A percentile compares a stretch with the other conserved stretches of the same genome.
These are phyloP conservation scores for Elongisporangium prolatum DNA, from an alignment of 352 stramenopile species.

Conservation along the genomic window DNA sequence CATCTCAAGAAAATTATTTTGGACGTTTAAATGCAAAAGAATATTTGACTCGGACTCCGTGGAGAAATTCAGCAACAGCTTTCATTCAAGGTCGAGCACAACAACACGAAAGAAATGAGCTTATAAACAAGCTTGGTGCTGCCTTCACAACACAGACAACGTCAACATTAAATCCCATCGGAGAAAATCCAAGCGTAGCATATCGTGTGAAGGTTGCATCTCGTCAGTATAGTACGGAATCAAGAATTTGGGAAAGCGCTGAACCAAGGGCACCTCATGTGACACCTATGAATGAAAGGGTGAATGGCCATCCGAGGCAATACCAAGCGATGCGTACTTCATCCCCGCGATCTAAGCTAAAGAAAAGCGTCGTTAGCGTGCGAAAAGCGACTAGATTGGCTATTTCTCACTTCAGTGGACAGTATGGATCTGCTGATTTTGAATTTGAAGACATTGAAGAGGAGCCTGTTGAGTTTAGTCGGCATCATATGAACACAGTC, in stretches of 20 bases:
- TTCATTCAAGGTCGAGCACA: neutral
- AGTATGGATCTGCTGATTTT: neutral
- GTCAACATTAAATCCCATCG: neutral
- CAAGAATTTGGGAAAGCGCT: constrained; percentile 3
- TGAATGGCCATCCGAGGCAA: neutral
- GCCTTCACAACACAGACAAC: neutral
- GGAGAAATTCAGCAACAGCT: neutral
- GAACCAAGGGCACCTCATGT: neutral
- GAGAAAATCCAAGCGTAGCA: neutral
- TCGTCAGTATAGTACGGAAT: constrained; percentile 19
- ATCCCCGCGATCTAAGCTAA: neutral
- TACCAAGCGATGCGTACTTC: neutral
- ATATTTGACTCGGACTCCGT: neutral
- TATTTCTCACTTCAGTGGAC: neutral
- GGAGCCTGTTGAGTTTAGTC: neutral
- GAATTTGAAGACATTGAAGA: neutral
- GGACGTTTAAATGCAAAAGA: neutral
- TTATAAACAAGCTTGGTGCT: neutral
- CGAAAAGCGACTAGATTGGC: neutral
- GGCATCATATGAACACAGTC: constrained; percentile 33
- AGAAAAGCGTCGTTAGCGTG: neutral
- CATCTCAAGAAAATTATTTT: neutral
- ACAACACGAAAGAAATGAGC: neutral
- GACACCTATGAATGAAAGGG: neutral
- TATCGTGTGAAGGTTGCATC: constrained; percentile 7